Base-by-base conservation (phyloP, 129 eudicot species). In the Silybum marianum region DNA sequence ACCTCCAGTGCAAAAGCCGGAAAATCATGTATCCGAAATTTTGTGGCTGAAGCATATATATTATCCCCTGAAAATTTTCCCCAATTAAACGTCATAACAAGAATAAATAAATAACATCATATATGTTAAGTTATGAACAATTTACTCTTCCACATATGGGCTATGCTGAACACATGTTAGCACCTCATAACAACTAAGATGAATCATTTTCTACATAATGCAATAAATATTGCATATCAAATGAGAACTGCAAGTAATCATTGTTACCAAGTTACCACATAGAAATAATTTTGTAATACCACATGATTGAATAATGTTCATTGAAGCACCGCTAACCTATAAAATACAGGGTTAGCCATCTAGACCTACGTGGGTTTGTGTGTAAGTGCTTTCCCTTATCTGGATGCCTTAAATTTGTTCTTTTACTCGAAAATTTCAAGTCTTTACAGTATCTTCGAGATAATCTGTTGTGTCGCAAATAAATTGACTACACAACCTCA, bases 1-100 rank as follows among this genome's bases (percentile, higher is more conserved):
- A 93, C 91, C 82, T 96, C 99, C 71, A 96, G 69, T 66, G 99
- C 97, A 87, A 96, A 93, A 84, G 99, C 99, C 77, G 99, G 99
- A 85, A 93, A 89, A 79, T 93, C 91, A 77, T 97, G 91, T 79
- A 96, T 74, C 66, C 97, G 90, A 65, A 90, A 81, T 71, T 82
- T 88, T 84, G 81, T 79, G 28, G 99, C 99, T 78, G 99, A 96
- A 82, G 73, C 90, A 87, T 93, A 96, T 65, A 96, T 91, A 74
- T 81, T 71, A 44, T 88, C 93, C 77, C 99, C 99, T 96, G 92
- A 87, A 88, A 51, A 46, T 72, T 71, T 46, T n/a, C 81, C 88
- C 72, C 74, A 79, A 24, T 28, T 39, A 70, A 70, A 58, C 13
- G 38, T 63, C 34, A 80, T 34, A 63, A 77, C 40, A 58, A 21